Percentiles rank a stretch among this genome's conserved stretches.
phyloP scores from a whole-genome alignment of 208 protist genomes.

The Naegleria lovaniensis region DNA sequence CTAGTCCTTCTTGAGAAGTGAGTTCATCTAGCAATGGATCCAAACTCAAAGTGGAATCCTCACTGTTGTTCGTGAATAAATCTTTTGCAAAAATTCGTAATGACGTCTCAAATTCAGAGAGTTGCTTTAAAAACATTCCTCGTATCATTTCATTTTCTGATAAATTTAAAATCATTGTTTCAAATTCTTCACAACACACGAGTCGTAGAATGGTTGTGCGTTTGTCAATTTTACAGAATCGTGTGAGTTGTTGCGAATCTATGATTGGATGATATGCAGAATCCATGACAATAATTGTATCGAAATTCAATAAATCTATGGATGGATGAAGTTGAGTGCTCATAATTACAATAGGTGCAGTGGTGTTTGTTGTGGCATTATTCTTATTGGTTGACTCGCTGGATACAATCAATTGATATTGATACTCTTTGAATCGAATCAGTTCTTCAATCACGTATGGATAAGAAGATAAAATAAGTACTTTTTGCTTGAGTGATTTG shows the following conservation, averaged over 20 bases:
- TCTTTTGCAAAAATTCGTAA: not conserved
- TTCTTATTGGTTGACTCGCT: constrained; percentile 71
- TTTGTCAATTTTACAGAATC: not conserved
- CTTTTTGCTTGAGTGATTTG: constrained; percentile 16
- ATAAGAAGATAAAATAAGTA: constrained; percentile 36
- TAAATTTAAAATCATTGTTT: not conserved
- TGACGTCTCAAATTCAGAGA: not conserved
- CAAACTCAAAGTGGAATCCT: too few species aligned
- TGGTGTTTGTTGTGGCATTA: constrained; percentile 74
- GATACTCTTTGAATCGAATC: not conserved
- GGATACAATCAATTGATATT: constrained; percentile 47
- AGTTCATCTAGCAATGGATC: too few species aligned
- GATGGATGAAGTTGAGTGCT: constrained; percentile 59
- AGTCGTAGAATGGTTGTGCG: not conserved
- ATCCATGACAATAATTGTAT: not conserved
- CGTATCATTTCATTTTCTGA: not conserved
- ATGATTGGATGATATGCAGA: not conserved
- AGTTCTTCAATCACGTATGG: constrained; percentile 16
- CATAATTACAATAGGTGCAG: constrained; percentile 92
- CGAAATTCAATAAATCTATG: not conserved
- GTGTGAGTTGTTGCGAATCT: not conserved
- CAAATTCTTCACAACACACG: not conserved
- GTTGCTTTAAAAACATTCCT: not conserved
- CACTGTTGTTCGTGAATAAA: too few species aligned
- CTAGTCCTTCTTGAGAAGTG: too few species aligned